Conservation (phyloP, 2,329 filamentous ascomycete species). For the Fusarium pseudonygamai region DNA sequence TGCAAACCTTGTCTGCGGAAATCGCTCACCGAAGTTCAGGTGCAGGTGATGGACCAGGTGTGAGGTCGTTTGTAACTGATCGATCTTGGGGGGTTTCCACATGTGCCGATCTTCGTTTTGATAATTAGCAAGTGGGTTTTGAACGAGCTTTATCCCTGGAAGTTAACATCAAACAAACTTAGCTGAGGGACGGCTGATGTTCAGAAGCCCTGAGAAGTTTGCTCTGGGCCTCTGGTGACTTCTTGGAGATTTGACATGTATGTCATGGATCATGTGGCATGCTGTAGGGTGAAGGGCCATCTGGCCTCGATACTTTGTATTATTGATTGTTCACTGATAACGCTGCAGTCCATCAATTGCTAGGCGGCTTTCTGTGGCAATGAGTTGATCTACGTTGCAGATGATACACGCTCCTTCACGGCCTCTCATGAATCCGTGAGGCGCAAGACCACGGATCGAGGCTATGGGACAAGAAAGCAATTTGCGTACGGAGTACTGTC, state of each 20-base stretch:
- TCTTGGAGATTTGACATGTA: neutral
- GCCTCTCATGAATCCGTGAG: neutral
- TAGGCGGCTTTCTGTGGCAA: neutral
- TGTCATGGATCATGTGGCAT: neutral
- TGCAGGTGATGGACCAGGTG: neutral
- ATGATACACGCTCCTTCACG: neutral
- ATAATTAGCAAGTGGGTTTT: neutral
- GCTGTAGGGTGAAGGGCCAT: neutral
- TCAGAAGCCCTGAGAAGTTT: neutral
- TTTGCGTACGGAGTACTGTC: neutral
- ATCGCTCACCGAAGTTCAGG: neutral
- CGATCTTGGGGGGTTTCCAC: neutral
- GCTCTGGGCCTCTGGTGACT: neutral
- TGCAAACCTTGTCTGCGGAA: neutral
- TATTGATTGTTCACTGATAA: neutral
- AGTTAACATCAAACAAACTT: neutral
- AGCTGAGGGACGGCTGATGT: slow-evolving; percentile 1
- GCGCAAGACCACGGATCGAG: neutral
- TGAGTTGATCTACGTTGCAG: neutral
- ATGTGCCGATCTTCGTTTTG: neutral
- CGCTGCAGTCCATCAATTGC: neutral
- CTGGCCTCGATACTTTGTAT: neutral
- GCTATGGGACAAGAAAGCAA: neutral
- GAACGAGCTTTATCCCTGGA: neutral
- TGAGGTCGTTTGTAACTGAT: neutral